Evolutionary conservation across 768 basidiomycete species (phyloP).

Genomic region (Russula dissimulans): DNA sequence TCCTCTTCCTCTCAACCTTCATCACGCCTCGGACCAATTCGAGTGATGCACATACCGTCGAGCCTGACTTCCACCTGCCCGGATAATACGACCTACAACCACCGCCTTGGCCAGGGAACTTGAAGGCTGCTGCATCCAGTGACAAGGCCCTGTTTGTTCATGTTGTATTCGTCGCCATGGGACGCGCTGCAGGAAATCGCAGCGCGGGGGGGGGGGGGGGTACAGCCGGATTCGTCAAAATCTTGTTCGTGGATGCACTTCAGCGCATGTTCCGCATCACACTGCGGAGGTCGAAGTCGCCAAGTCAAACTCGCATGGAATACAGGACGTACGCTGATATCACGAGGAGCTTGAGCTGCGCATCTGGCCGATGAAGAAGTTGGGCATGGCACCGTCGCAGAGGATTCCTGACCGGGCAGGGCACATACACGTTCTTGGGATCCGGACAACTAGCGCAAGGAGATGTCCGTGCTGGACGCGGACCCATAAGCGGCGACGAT

Average conservation of each 20-base stretch:
- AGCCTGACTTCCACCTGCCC: slow-evolving; percentile 85
- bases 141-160: slow-evolving; percentile 92
- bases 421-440: slow-evolving; percentile 45
- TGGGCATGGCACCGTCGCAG: slow-evolving; percentile 59
- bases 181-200: slow-evolving; percentile 89
- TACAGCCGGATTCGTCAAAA: slow-evolving; percentile 56
- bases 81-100: slow-evolving; percentile 86
- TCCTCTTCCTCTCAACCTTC: slow-evolving; percentile 79
- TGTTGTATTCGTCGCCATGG: slow-evolving; percentile 88
- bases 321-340: slow-evolving; percentile 64
- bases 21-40: slow-evolving; percentile 93
- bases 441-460: slow-evolving; percentile 25
- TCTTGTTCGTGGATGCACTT: slow-evolving; percentile 85
- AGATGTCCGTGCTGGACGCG: slow-evolving; percentile 22
- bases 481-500: slow-evolving; percentile 21
- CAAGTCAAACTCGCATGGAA: slow-evolving; percentile 41
- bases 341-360: slow-evolving; percentile 89
- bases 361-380: slow-evolving; percentile 78
- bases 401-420: slow-evolving; percentile 72
- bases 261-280: slow-evolving; percentile 84
- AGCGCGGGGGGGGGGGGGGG: slow-evolving; percentile 74
- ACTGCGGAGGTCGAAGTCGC: slow-evolving; percentile 86
- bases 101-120: slow-evolving; percentile 63
- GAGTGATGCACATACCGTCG: slow-evolving; percentile 67
- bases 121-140: slow-evolving; percentile 59